Evolutionary conservation across 495 filamentous ascomycete species (phyloP).

Genomic region (Aspergillus leporis): DNA sequence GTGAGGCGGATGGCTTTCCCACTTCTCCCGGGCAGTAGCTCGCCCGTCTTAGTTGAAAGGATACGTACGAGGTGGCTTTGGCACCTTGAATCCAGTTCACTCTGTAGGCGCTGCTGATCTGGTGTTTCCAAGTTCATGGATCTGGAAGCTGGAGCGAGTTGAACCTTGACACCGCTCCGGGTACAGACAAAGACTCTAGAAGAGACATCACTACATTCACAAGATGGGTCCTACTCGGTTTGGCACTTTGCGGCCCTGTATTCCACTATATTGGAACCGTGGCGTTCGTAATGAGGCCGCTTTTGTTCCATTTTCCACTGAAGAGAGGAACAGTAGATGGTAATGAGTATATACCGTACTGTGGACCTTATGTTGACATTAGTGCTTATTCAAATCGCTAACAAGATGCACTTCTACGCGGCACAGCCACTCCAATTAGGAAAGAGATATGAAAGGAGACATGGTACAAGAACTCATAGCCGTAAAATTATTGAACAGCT

Average conservation of each 20-base stretch:
- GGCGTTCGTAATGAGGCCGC: not conserved
- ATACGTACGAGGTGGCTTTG: conserved; percentile 2
- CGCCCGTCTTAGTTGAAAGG: not conserved
- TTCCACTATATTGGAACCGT: not conserved
- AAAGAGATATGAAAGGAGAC: not conserved
- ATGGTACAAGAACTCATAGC: not conserved
- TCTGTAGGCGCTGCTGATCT: not conserved
- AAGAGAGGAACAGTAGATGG: not conserved
- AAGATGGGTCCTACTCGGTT: not conserved
- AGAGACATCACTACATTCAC: not conserved
- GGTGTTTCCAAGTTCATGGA: not conserved
- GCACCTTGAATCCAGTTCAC: not conserved
- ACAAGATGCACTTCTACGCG: not conserved
- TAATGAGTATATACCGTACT: not conserved
- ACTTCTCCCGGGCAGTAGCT: not conserved
- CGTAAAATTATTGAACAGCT: not conserved
- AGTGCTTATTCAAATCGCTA: not conserved
- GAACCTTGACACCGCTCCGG: not conserved
- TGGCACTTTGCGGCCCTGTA: not conserved
- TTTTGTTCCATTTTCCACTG: not conserved
- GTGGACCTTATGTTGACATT: not conserved
- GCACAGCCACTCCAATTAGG: not conserved
- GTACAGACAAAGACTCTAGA: not conserved
- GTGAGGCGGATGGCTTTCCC: not conserved
- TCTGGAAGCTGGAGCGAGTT: not conserved